These are phyloP conservation scores for Thielaviopsis punctulata DNA, from an alignment of 2,329 filamentous ascomycete genomes.

Conservation along the genomic window DNA sequence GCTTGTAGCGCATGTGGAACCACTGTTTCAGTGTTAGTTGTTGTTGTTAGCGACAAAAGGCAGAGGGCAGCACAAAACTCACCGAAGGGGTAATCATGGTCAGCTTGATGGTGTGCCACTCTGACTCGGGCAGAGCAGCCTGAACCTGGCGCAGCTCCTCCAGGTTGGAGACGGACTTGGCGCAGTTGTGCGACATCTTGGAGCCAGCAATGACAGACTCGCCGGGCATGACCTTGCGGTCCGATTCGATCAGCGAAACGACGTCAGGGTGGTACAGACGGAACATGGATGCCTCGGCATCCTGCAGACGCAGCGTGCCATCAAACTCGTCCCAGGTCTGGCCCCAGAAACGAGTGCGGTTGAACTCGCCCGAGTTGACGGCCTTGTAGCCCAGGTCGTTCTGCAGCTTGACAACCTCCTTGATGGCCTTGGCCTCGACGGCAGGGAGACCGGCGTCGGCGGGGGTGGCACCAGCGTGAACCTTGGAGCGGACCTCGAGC, in stretches of 20 bases:
- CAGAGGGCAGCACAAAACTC: background rate
- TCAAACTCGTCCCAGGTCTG: constrained; percentile 37
- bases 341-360: constrained; percentile 34
- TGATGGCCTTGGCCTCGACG: constrained; percentile 48
- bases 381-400: constrained; percentile 47
- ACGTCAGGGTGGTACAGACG: constrained; percentile 38
- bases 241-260: constrained; percentile 34
- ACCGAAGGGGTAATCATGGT: constrained; percentile 34
- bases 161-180: constrained; percentile 28
- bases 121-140: constrained; percentile 26
- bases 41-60: constrained; percentile 21
- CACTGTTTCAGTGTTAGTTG: constrained; percentile 14
- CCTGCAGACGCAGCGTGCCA: constrained; percentile 29
- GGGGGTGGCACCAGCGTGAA: constrained; percentile 24
- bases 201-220: constrained; percentile 34
- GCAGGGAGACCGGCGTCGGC: constrained; percentile 38
- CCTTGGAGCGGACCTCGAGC: constrained; percentile 18
- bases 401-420: constrained; percentile 51
- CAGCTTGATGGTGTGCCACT: constrained; percentile 35
- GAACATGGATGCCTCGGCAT: constrained; percentile 34
- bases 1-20: constrained; percentile 17
- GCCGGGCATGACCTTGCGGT: constrained; percentile 37
- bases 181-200: constrained; percentile 28
- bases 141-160: constrained; percentile 33
- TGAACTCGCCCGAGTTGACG: constrained; percentile 56